phyloP scores from a whole-genome alignment of 2,329 filamentous ascomycete genomes.

The Neofusicoccum laricinum region DNA sequence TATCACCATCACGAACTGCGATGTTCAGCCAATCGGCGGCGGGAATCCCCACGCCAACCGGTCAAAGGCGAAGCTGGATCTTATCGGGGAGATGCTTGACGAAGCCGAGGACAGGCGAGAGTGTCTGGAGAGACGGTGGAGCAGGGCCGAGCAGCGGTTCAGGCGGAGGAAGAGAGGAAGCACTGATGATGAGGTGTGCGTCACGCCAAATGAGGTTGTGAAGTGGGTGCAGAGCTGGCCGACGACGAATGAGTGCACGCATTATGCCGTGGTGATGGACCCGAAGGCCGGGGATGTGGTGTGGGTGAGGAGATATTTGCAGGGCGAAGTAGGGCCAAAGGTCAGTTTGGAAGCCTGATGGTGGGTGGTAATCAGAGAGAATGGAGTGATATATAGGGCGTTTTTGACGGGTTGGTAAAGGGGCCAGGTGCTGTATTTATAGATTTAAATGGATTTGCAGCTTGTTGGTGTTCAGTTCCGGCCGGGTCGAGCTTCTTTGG shows the following conservation, averaged over 20 bases:
- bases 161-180: neutral
- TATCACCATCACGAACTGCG: slow-evolving; percentile 58
- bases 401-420: no score
- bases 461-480: no score
- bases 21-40: slow-evolving; percentile 30
- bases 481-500: no score
- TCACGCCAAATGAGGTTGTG: slow-evolving; percentile 38
- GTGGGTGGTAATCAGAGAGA: no score
- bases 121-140: slow-evolving; percentile 31
- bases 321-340: neutral
- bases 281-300: slow-evolving; percentile 46
- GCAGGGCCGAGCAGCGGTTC: slow-evolving; percentile 12
- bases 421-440: no score
- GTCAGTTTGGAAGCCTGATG: neutral
- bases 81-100: slow-evolving; percentile 28
- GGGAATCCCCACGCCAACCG: slow-evolving; percentile 16
- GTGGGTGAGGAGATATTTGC: slow-evolving; percentile 37
- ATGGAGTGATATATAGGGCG: no score
- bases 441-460: no score
- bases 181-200: slow-evolving; percentile 25
- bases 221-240: slow-evolving; percentile 53
- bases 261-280: slow-evolving; percentile 60
- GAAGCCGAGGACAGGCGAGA: slow-evolving; percentile 34
- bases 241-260: slow-evolving; percentile 56
- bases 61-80: slow-evolving; percentile 10